Evolutionary conservation across 768 basidiomycete species (phyloP).

Genomic region (Cyathus striatus): DNA sequence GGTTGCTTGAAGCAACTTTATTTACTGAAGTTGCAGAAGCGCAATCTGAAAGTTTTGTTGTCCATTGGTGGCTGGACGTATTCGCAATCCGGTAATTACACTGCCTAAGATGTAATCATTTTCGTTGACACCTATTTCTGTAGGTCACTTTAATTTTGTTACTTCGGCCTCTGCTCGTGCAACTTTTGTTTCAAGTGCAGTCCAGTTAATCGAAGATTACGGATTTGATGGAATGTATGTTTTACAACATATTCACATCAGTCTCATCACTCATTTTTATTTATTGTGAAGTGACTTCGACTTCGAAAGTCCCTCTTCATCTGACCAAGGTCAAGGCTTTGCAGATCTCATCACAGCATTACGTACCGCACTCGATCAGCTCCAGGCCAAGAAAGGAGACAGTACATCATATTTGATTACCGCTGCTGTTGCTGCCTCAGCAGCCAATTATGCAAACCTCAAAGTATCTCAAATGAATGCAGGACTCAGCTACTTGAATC

Average conservation of each 20-base stretch:
- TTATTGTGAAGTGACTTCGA: slow-evolving; percentile 63
- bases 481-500: slow-evolving; percentile 72
- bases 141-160: slow-evolving; percentile 65
- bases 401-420: slow-evolving; percentile 54
- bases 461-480: slow-evolving; percentile 59
- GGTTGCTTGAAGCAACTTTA: slow-evolving; percentile 75
- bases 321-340: slow-evolving; percentile 59
- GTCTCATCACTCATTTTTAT: slow-evolving; percentile 1
- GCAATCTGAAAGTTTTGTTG: slow-evolving; percentile 48
- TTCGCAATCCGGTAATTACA: slow-evolving; percentile 51
- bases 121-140: neutral
- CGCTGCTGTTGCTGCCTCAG: slow-evolving; percentile 60
- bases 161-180: slow-evolving; percentile 42
- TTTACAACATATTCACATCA: neutral
- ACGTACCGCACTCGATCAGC: slow-evolving; percentile 55
- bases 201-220: slow-evolving; percentile 65
- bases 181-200: slow-evolving; percentile 56
- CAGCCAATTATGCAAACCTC: slow-evolving; percentile 51
- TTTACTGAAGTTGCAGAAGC: slow-evolving; percentile 55
- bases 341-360: slow-evolving; percentile 59
- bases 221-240: slow-evolving; percentile 76
- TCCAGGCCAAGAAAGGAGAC: slow-evolving; percentile 59
- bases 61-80: slow-evolving; percentile 67
- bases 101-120: too few relatives aligned
- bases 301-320: slow-evolving; percentile 68